Percentiles rank a stretch among this genome's conserved stretches.
These are phyloP conservation scores for Albugo candida DNA, from an alignment of 352 stramenopile genomes.

Conservation along the genomic window DNA sequence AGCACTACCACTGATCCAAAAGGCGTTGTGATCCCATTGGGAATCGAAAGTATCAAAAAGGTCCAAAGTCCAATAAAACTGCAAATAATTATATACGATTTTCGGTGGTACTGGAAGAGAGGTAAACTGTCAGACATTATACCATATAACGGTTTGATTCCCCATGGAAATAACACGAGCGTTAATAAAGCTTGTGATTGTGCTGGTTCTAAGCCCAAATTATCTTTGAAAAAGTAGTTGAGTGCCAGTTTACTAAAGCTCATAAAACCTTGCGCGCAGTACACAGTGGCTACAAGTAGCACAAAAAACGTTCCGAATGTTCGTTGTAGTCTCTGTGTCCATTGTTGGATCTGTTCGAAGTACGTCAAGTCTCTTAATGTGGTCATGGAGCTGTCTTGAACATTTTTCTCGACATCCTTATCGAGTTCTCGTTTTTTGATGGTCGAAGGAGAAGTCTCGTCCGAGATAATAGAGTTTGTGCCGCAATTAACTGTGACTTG, in stretches of 20 bases:
- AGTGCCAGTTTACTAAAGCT: slow-evolving; percentile 83
- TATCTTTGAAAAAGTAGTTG: slow-evolving; percentile 96
- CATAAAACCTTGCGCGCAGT: slow-evolving; percentile 88
- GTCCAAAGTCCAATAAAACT: slow-evolving; percentile 39
- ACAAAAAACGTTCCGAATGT: slow-evolving; percentile 61
- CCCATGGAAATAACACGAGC: slow-evolving; percentile 89
- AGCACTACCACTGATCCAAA: slow-evolving; percentile 33
- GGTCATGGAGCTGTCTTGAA: too few relatives aligned
- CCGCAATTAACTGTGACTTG: too few relatives aligned
- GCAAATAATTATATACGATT: slow-evolving; percentile 88
- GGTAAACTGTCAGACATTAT: slow-evolving; percentile 90
- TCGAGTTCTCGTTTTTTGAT: too few relatives aligned
- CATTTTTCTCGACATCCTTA: too few relatives aligned
- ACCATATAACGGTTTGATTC: slow-evolving; percentile 91
- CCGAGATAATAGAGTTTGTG: too few relatives aligned
- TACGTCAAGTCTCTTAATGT: neutral
- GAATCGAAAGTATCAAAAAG: slow-evolving; percentile 39
- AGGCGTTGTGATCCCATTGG: slow-evolving; percentile 28
- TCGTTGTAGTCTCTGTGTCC: slow-evolving; percentile 23
- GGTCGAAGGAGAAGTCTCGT: too few relatives aligned
- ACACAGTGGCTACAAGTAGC: slow-evolving; percentile 63
- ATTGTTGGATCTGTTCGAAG: slow-evolving; percentile 21
- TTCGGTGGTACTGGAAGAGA: slow-evolving; percentile 86
- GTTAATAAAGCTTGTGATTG: slow-evolving; percentile 86
- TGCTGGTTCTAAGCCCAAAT: slow-evolving; percentile 84